phyloP scores from a whole-genome alignment of 2,329 filamentous ascomycete species.

The Diaporthe caulivora region DNA sequence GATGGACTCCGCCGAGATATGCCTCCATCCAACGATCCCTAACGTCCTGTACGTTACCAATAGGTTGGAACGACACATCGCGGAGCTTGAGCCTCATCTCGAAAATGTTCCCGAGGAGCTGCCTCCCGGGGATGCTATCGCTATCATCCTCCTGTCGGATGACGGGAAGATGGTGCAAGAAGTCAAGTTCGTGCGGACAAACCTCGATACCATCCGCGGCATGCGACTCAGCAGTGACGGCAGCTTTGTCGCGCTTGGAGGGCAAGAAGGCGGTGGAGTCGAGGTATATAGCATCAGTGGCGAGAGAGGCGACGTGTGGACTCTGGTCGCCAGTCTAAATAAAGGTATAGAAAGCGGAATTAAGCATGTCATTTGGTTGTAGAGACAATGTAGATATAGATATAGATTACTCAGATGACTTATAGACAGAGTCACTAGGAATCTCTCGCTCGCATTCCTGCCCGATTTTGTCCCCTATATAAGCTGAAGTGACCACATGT shows the following conservation, averaged over 20 bases:
- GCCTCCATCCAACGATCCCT: background rate
- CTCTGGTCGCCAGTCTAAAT: background rate
- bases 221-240: conserved; percentile 1
- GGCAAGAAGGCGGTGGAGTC: background rate
- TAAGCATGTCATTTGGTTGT: background rate
- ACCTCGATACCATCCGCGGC: background rate
- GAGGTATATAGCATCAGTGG: background rate
- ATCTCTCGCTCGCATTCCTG: background rate
- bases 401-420: background rate
- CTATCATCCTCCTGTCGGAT: conserved; percentile 1
- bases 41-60: conserved; percentile 8
- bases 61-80: conserved; percentile 12
- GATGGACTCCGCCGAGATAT: conserved; percentile 22
- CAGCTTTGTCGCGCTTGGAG: background rate
- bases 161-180: background rate
- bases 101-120: background rate
- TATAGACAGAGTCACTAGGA: background rate
- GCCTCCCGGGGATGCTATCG: conserved; percentile 2
- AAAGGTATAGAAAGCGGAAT: conserved; percentile 1
- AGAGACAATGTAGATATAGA: background rate
- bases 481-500: too few species aligned
- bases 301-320: background rate
- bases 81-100: background rate
- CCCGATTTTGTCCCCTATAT: too few species aligned
- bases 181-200: background rate